Base-by-base conservation (phyloP, 2,329 filamentous ascomycete species). In the Alternaria triticimaculans region DNA sequence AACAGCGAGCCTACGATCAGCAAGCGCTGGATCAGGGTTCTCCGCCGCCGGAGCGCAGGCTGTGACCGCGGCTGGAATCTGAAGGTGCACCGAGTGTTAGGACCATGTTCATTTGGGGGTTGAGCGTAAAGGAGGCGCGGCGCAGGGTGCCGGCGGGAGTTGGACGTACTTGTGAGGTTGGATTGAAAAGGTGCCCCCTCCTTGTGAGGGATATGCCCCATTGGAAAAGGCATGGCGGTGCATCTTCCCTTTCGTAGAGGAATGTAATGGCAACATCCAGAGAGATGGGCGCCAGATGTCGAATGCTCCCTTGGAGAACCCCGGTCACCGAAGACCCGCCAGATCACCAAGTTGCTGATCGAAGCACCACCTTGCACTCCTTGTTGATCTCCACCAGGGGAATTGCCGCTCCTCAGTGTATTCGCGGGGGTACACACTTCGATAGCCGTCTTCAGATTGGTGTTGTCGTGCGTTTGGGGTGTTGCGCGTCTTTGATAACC, bases 191-290 rank as follows among this genome's bases (percentile, higher is more conserved):
- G 91, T 92, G 76, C 83, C 84, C 74, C 90, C 90, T 64, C 87
- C 87, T 68, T 90, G 87, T 68, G 77, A 78, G 55, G 92, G 91
- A 80, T 94, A 94, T 78, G 85, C 85, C 67, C 93, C 94, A 84
- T 96, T 97, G 67, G 90, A 88, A 82, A 92, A 95, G 80, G 90
- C 90, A 86, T 97, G 93, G 84, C 93, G 89, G 80, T 95, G 92
- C 89, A 96, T 94, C 89, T 91, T 92, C 84, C 89, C 78, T 75
- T 78, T 76, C 78, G 82, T 81, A 72, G 83, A 82, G 62, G 83
- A 84, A 84, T 89, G 87, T 75, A 86, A 86, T 69, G 88, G 88
- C 76, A 90, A 82, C 88, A 90, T 89, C 78, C 80, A 81, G 77
- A 71, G 64, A 64, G 70, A 66, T 68, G 62, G 58, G 55, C 65